Evolutionary conservation across 2,329 filamentous ascomycete genomes (phyloP).

Genomic region (Epichloe gansuensis): DNA sequence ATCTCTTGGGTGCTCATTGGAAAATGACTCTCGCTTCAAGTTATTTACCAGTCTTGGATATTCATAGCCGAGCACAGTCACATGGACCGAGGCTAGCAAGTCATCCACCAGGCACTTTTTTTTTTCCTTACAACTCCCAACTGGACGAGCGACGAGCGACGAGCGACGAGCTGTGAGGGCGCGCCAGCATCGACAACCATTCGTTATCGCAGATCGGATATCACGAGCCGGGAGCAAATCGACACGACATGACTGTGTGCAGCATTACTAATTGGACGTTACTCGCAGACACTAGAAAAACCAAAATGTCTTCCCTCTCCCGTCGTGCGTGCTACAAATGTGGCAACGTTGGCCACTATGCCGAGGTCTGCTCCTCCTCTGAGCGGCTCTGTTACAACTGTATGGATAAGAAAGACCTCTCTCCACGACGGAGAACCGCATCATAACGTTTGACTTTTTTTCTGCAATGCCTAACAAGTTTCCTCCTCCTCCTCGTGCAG

Average conservation of each 20-base stretch:
- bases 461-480: not conserved
- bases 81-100: not conserved
- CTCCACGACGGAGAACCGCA: not conserved
- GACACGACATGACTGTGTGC: not conserved
- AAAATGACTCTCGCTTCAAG: not conserved
- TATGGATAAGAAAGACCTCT: slow-evolving; percentile 31
- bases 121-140: no score
- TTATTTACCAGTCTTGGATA: not conserved
- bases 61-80: not conserved
- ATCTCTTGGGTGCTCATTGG: not conserved
- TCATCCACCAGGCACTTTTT: not conserved
- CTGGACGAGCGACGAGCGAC: not conserved
- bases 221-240: not conserved
- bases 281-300: not conserved
- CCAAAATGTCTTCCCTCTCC: slow-evolving; percentile 64
- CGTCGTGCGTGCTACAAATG: slow-evolving; percentile 76
- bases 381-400: slow-evolving; percentile 99
- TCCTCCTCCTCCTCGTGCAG: slow-evolving; percentile 21
- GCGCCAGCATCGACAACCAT: not conserved
- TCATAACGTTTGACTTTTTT: not conserved
- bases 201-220: not conserved
- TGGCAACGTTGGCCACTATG: slow-evolving; percentile 70
- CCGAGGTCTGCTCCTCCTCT: slow-evolving; percentile 91
- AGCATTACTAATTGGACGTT: not conserved
- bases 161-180: not conserved